Conservation (phyloP, 495 filamentous ascomycete species). For the Umbilicaria muhlenbergii region DNA sequence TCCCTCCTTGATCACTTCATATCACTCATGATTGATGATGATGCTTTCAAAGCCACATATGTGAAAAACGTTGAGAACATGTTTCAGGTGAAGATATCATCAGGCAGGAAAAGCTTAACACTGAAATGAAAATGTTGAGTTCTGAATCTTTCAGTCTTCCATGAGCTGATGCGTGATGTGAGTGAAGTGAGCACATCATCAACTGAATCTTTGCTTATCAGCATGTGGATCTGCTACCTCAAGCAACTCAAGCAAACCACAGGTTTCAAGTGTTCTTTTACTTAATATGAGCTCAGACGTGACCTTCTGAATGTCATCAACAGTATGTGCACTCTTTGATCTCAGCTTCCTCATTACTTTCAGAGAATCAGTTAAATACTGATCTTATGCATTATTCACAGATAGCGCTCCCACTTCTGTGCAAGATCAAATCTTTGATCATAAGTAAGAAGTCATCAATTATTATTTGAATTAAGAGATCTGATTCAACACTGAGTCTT, state of each 20-base stretch:
- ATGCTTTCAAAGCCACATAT: slow-evolving; percentile 5
- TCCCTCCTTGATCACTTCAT: slow-evolving; percentile 1
- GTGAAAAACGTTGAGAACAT: slow-evolving; percentile 3
- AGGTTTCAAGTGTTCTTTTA: slow-evolving; percentile 4
- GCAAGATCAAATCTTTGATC: slow-evolving; percentile 1
- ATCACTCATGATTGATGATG: too few species aligned
- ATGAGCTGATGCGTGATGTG: background rate
- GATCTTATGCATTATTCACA: background rate
- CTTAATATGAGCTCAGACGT: slow-evolving; percentile 3
- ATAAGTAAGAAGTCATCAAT: background rate
- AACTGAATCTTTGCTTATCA: background rate
- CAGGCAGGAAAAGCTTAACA: slow-evolving; percentile 1
- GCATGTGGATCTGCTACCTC: slow-evolving; percentile 2
- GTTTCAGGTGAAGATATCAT: slow-evolving; percentile 3
- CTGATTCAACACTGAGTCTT: slow-evolving; percentile 1
- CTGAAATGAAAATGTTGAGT: slow-evolving; percentile 1
- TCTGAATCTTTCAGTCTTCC: slow-evolving; percentile 4
- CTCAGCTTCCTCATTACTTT: background rate
- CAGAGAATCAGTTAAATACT: too few species aligned
- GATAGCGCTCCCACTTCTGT: background rate
- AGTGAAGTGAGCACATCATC: background rate
- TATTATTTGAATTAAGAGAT: slow-evolving; percentile 3
- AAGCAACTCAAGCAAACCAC: background rate
- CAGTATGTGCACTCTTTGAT: background rate
- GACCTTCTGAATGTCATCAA: slow-evolving; percentile 6